Conservation (phyloP, 2,329 filamentous ascomycete species). For the Aspergillus persii region DNA sequence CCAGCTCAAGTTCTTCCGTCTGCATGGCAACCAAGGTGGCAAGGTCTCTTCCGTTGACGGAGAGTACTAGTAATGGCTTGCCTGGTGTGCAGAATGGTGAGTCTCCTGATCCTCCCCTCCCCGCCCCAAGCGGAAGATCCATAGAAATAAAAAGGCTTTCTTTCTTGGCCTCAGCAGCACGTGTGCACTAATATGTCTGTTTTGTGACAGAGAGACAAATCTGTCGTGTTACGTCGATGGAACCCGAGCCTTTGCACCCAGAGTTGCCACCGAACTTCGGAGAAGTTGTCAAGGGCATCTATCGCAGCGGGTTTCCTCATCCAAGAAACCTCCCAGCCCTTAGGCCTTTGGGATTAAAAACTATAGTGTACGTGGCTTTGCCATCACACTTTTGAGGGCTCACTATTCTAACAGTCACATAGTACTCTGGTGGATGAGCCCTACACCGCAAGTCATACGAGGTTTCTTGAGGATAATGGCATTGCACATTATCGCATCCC, state of each 20-base stretch:
- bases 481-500: slow-evolving; percentile 74
- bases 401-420: slow-evolving; percentile 2
- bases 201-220: slow-evolving; percentile 12
- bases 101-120: not conserved
- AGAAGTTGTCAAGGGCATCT: slow-evolving; percentile 69
- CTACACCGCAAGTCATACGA: slow-evolving; percentile 45
- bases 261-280: slow-evolving; percentile 70
- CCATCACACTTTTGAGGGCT: not conserved
- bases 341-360: slow-evolving; percentile 67
- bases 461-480: slow-evolving; percentile 63
- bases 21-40: not conserved
- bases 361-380: slow-evolving; percentile 64
- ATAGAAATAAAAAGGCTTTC: not conserved
- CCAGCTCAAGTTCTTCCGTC: not conserved
- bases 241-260: slow-evolving; percentile 13
- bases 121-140: not conserved
- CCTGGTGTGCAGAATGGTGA: slow-evolving; percentile 11
- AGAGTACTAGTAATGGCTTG: slow-evolving; percentile 16
- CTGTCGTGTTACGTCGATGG: slow-evolving; percentile 28
- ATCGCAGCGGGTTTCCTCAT: slow-evolving; percentile 77
- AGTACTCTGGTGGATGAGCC: slow-evolving; percentile 66
- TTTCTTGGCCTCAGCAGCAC: not conserved
- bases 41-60: slow-evolving; percentile 17
- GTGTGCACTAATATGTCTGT: not conserved
- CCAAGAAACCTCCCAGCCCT: slow-evolving; percentile 69